phyloP scores from a whole-genome alignment of 306 rosid genomes.

The Begonia loranthoides region DNA sequence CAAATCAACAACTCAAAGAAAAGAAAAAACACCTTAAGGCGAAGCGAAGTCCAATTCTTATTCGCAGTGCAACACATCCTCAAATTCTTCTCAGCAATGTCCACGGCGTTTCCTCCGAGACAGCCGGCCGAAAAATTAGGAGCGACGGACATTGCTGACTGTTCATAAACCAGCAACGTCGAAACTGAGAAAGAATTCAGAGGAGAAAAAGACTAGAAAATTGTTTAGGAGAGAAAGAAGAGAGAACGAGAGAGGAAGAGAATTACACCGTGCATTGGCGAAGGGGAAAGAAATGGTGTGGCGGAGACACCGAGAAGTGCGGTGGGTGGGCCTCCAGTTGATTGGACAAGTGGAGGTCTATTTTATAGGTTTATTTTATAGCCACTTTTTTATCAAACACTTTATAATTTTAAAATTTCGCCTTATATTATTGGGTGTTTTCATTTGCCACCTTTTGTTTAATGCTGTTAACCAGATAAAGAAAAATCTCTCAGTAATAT shows the following conservation, averaged over 20 bases:
- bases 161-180: slow-evolving; percentile 1
- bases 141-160: slow-evolving; percentile 31
- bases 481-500: too few species aligned
- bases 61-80: slow-evolving; percentile 8
- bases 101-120: slow-evolving; percentile 14
- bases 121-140: slow-evolving; percentile 34
- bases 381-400: too few species aligned
- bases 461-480: too few species aligned
- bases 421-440: too few species aligned
- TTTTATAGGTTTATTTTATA: too few species aligned
- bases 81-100: slow-evolving; percentile 10
- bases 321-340: slow-evolving; percentile 6
- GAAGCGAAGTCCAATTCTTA: slow-evolving; percentile 16
- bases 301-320: slow-evolving; percentile 25
- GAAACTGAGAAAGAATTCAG: slow-evolving; percentile 1
- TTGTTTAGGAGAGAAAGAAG: too few species aligned
- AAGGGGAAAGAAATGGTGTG: background rate
- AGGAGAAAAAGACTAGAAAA: background rate
- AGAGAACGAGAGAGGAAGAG: too few species aligned
- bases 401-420: too few species aligned
- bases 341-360: background rate
- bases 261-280: background rate
- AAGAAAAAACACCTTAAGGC: slow-evolving; percentile 23
- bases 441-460: too few species aligned
- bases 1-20: background rate